Percentiles rank a stretch among this genome's conserved stretches.
These are phyloP conservation scores for Pestalotiopsis sp. DNA, from an alignment of 2,329 filamentous ascomycete genomes.

Conservation along the genomic window DNA sequence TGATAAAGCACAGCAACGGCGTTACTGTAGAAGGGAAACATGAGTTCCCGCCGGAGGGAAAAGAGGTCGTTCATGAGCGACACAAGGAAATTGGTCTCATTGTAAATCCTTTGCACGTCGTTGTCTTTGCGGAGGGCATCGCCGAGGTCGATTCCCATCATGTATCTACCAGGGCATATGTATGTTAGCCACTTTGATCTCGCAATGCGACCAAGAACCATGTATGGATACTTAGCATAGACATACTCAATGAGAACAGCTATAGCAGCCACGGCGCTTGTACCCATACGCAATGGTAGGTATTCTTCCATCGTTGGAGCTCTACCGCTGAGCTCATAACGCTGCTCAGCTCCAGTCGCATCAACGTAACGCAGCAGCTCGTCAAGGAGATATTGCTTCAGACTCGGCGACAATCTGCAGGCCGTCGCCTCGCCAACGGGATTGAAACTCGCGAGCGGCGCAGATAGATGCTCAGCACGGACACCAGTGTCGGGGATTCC, in stretches of 20 bases:
- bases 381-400: not conserved
- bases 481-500: too few species aligned
- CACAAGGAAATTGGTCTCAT: constrained; percentile 12
- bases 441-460: constrained; percentile 15
- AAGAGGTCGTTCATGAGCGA: constrained; percentile 41
- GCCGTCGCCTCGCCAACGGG: constrained; percentile 12
- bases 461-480: not conserved
- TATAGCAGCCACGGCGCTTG: constrained; percentile 12
- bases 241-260: constrained; percentile 9
- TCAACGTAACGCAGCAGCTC: constrained; percentile 13
- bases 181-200: too few species aligned
- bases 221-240: not conserved
- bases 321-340: constrained; percentile 16
- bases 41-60: constrained; percentile 21
- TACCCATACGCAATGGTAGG: constrained; percentile 14
- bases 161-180: not conserved
- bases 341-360: constrained; percentile 14
- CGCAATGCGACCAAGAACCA: too few species aligned
- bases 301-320: constrained; percentile 19
- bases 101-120: constrained; percentile 3
- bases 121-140: not conserved
- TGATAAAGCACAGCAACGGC: constrained; percentile 19
- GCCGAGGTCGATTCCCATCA: not conserved
- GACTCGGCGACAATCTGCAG: constrained; percentile 13
- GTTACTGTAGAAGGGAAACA: constrained; percentile 19